phyloP scores from a whole-genome alignment of 805 yeast genomes.

The Candida cerambycidarum region DNA sequence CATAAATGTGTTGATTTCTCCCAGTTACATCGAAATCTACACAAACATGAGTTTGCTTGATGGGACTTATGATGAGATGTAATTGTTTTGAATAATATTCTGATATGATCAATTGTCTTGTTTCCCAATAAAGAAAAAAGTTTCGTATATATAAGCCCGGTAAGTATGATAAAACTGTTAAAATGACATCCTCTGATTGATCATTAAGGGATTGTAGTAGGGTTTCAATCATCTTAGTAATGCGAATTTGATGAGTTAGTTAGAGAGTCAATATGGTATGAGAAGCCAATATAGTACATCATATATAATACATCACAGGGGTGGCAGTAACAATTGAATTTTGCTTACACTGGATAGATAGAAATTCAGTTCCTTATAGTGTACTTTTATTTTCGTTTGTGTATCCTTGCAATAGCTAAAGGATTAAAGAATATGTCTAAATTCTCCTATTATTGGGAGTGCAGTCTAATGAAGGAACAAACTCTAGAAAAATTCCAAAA shows the following conservation, averaged over 20 bases:
- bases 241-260: neutral
- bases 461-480: no score
- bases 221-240: neutral
- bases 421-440: no score
- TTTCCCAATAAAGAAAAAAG: conserved; percentile 20
- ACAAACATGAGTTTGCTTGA: conserved; percentile 12
- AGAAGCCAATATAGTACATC: neutral
- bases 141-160: conserved; percentile 24
- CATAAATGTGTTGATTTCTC: conserved; percentile 10
- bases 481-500: no score
- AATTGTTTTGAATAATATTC: conserved; percentile 30
- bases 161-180: conserved; percentile 18
- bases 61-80: conserved; percentile 33
- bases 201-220: neutral
- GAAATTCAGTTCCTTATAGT: no score
- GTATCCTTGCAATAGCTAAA: no score
- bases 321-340: no score
- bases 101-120: conserved; percentile 25
- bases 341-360: no score
- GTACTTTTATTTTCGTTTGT: no score
- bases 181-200: conserved; percentile 25
- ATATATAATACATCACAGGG: no score
- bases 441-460: no score
- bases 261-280: neutral
- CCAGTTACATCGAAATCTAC: neutral